Conservation (phyloP, 331 rosid species). For the Dryas integrifolia region DNA sequence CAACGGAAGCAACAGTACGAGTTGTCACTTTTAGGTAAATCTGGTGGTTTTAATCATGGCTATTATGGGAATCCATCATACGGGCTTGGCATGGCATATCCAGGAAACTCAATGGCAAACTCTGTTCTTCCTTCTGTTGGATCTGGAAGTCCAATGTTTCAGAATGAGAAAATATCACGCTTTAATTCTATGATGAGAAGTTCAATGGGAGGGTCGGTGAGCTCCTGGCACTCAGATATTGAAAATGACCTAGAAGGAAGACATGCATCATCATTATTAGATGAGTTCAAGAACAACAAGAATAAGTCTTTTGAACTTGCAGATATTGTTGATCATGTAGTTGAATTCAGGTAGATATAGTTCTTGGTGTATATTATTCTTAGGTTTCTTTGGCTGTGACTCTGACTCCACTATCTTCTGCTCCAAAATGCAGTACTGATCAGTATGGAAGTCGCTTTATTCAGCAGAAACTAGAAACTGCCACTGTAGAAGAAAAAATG, state of each 20-base stretch:
- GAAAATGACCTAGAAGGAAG: conserved; percentile 59
- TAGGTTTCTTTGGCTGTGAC: conserved; percentile 21
- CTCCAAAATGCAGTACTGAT: conserved; percentile 69
- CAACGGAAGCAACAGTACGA: conserved; percentile 78
- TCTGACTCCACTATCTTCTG: conserved; percentile 29
- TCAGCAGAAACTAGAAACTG: conserved; percentile 92
- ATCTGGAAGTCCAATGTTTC: conserved; percentile 57
- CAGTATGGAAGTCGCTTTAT: conserved; percentile 99
- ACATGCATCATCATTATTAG: conserved; percentile 65
- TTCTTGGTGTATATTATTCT: conserved; percentile 19
- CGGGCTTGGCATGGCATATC: conserved; percentile 63
- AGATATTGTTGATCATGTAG: conserved; percentile 71
- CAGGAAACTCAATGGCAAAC: conserved; percentile 53
- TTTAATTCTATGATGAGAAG: conserved; percentile 61
- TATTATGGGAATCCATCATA: conserved; percentile 53
- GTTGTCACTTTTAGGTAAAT: conserved; percentile 60
- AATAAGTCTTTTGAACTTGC: conserved; percentile 81
- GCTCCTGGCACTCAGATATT: conserved; percentile 59
- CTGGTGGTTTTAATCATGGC: conserved; percentile 54
- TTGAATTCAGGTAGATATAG: conserved; percentile 75
- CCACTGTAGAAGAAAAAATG: conserved; percentile 70
- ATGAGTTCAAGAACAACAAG: conserved; percentile 91
- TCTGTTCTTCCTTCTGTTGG: conserved; percentile 56
- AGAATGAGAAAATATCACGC: conserved; percentile 51
- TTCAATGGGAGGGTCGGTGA: conserved; percentile 58